phyloP scores from a whole-genome alignment of 1,284 basidiomycete species.

The Malassezia vespertilionis region DNA sequence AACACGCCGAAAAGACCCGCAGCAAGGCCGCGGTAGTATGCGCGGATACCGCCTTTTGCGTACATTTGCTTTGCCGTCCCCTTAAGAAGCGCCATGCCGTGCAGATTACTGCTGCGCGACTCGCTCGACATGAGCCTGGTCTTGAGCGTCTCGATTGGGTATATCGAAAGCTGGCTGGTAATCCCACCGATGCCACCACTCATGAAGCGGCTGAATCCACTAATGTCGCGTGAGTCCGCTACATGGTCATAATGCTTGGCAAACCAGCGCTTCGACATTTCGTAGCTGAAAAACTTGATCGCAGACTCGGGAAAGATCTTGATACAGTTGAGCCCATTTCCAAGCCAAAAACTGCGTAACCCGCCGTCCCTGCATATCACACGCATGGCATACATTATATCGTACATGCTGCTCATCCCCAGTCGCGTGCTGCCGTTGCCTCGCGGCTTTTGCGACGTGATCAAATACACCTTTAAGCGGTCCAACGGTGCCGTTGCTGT shows the following conservation, averaged over 20 bases:
- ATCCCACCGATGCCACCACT: slow-evolving; percentile 93
- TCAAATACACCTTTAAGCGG: slow-evolving; percentile 89
- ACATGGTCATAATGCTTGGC: slow-evolving; percentile 84
- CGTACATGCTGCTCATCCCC: slow-evolving; percentile 51
- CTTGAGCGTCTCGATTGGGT: slow-evolving; percentile 46
- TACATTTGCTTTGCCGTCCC: slow-evolving; percentile 59
- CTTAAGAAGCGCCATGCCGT: slow-evolving; percentile 54
- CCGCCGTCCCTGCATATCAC: slow-evolving; percentile 68
- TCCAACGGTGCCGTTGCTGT: slow-evolving; percentile 97
- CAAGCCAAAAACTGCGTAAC: slow-evolving; percentile 79
- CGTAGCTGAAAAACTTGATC: slow-evolving; percentile 95
- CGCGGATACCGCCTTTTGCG: slow-evolving; percentile 63
- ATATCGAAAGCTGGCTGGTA: slow-evolving; percentile 66
- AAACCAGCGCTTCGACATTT: slow-evolving; percentile 88
- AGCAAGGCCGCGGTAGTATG: slow-evolving; percentile 81
- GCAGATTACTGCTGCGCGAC: slow-evolving; percentile 51
- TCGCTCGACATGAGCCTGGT: slow-evolving; percentile 63
- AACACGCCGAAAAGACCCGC: slow-evolving; percentile 52
- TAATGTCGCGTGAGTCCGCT: slow-evolving; percentile 77
- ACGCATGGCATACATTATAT: slow-evolving; percentile 62
- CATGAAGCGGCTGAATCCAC: slow-evolving; percentile 79
- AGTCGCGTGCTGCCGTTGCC: neutral
- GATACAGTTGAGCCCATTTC: slow-evolving; percentile 58
- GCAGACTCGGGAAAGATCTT: slow-evolving; percentile 97
- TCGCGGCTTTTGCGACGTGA: slow-evolving; percentile 55